Conservation (phyloP, 768 basidiomycete species). For the Dioszegia hungarica region DNA sequence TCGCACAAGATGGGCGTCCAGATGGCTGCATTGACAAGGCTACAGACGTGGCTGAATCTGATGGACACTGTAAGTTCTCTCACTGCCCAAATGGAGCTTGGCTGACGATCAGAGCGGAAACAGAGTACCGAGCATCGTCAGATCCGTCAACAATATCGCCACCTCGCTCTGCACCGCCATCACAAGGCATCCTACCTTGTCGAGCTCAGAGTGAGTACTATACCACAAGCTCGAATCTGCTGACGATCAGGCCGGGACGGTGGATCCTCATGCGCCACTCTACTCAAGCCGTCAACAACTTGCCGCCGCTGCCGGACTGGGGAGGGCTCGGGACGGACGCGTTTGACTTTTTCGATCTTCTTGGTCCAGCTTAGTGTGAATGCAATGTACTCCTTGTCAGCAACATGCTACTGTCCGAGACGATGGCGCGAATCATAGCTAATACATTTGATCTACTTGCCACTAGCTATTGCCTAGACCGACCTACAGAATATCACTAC, state of each 20-base stretch:
- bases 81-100: background rate
- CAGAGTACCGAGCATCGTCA: conserved; percentile 6
- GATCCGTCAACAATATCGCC: conserved; percentile 8
- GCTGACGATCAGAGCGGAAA: conserved; percentile 7
- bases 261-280: background rate
- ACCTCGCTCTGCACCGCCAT: background rate
- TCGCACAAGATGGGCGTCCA: background rate
- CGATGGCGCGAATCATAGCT: too few species aligned
- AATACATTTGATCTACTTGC: too few species aligned
- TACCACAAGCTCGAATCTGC: background rate
- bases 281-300: background rate
- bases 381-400: too few species aligned
- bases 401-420: too few species aligned
- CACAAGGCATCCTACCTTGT: background rate
- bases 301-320: background rate
- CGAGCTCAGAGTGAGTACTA: conserved; percentile 4
- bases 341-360: conserved; percentile 4
- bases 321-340: background rate
- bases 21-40: background rate
- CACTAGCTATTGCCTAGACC: too few species aligned
- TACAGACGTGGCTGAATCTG: conserved; percentile 4
- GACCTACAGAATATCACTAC: too few species aligned
- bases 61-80: conserved; percentile 1
- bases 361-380: background rate
- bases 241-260: background rate